Percentiles rank a stretch among this genome's conserved stretches.
Evolutionary conservation across 495 filamentous ascomycete genomes (phyloP).

Genomic region (Aspergillus indologenus): DNA sequence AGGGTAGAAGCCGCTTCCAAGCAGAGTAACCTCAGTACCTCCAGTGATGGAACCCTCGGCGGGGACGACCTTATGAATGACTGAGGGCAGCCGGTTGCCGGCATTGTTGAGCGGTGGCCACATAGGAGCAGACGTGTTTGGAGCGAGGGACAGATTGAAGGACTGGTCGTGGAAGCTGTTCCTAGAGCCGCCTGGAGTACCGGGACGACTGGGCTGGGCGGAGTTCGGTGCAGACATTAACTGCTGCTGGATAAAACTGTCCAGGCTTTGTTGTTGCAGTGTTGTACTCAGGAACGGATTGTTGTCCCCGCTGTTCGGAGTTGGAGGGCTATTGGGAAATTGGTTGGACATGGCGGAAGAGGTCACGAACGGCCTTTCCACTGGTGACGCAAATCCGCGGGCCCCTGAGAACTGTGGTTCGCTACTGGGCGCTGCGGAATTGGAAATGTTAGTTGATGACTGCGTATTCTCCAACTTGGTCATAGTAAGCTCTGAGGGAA

Average conservation of each 20-base stretch:
- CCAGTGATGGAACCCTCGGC: conserved; percentile 76
- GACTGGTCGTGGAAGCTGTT: conserved; percentile 43
- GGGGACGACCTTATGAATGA: conserved; percentile 76
- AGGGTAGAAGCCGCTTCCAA: conserved; percentile 74
- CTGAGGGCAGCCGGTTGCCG: conserved; percentile 47
- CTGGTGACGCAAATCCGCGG: conserved; percentile 44
- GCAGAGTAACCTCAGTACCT: conserved; percentile 79
- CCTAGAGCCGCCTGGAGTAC: conserved; percentile 41
- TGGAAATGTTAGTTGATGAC: conserved; percentile 26
- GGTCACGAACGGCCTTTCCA: conserved; percentile 47
- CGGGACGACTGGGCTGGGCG: conserved; percentile 52
- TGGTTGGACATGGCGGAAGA: conserved; percentile 45
- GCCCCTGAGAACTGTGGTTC: conserved; percentile 39
- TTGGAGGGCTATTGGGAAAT: conserved; percentile 59
- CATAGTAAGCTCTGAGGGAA: conserved; percentile 75
- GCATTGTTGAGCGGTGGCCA: conserved; percentile 43
- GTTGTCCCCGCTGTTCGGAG: conserved; percentile 56
- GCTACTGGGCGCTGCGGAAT: conserved; percentile 28
- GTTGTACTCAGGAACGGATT: conserved; percentile 50
- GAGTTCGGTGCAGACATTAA: conserved; percentile 67
- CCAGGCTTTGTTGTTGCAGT: conserved; percentile 51
- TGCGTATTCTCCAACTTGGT: conserved; percentile 64
- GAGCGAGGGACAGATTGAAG: conserved; percentile 30
- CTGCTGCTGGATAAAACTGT: conserved; percentile 54
- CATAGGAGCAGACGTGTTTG: conserved; percentile 33